Evolutionary conservation across 805 yeast species (phyloP).

Genomic region (Candida xyloterini): DNA sequence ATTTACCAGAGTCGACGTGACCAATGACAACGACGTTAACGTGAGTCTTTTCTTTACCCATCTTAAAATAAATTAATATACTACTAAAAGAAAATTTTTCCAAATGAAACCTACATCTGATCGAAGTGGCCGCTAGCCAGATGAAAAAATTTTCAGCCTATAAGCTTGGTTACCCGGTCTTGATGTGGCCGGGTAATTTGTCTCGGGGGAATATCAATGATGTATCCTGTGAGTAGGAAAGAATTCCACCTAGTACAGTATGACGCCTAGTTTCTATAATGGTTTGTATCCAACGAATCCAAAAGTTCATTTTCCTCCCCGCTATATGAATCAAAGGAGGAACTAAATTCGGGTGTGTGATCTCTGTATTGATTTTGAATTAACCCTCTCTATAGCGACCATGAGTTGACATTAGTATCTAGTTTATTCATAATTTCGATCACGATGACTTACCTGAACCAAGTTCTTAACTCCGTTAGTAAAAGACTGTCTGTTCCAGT

Average conservation of each 20-base stretch:
- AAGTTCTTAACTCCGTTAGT: conserved; percentile 2
- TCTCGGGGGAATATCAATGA: not conserved
- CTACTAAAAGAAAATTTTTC: no score
- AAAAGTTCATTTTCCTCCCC: conserved; percentile 40
- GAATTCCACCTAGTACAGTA: conserved; percentile 24
- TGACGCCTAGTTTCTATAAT: no score
- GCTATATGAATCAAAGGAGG: conserved; percentile 35
- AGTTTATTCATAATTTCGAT: not conserved
- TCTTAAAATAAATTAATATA: conserved; percentile 1
- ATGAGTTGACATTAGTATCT: conserved; percentile 4
- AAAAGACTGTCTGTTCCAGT: conserved; percentile 7
- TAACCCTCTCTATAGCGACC: conserved; percentile 4
- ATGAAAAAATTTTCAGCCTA: conserved; percentile 4
- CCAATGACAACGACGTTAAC: conserved; percentile 99
- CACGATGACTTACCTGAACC: conserved; percentile 11
- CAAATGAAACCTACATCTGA: no score
- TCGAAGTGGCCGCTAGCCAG: not conserved
- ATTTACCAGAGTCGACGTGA: conserved; percentile 99
- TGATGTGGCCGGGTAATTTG: conserved; percentile 1
- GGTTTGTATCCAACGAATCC: conserved; percentile 25
- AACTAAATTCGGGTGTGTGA: conserved; percentile 12
- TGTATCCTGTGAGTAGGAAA: not conserved
- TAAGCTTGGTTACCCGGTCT: conserved; percentile 8
- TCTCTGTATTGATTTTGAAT: conserved; percentile 14
- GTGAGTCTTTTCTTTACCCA: conserved; percentile 94